Conservation (phyloP, 2,329 filamentous ascomycete genomes). For the Ceratocystis papillata region DNA sequence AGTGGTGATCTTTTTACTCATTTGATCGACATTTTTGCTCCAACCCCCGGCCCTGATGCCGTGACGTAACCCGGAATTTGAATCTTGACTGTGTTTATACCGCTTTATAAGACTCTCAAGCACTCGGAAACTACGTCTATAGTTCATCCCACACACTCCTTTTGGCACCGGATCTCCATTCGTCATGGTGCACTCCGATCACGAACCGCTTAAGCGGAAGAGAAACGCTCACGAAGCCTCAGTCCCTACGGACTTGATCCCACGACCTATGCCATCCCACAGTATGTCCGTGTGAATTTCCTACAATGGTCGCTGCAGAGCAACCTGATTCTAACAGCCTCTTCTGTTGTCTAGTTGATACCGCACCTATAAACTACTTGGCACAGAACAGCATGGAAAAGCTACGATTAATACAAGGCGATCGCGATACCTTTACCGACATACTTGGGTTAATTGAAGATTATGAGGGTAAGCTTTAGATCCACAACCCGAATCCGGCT, state of each 20-base stretch:
- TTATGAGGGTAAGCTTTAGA: constrained; percentile 52
- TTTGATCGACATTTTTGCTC: background rate
- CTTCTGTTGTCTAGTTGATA: constrained; percentile 17
- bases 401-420: constrained; percentile 43
- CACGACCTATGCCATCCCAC: constrained; percentile 21
- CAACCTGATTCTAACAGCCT: background rate
- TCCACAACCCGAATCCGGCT: background rate
- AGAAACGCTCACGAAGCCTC: constrained; percentile 23
- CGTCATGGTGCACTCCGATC: constrained; percentile 20
- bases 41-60: background rate
- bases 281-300: constrained; percentile 16
- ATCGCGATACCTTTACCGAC: constrained; percentile 58
- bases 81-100: background rate
- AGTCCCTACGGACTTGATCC: constrained; percentile 21
- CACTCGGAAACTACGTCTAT: background rate
- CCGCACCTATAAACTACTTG: constrained; percentile 42
- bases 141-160: background rate
- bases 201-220: constrained; percentile 24
- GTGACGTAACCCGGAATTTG: background rate
- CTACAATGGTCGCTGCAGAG: background rate
- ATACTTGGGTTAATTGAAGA: constrained; percentile 62
- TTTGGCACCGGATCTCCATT: background rate
- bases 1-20: too few relatives aligned
- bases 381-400: constrained; percentile 37
- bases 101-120: background rate